phyloP scores from a whole-genome alignment of 2,329 filamentous ascomycete genomes.

The Lachnellula cervina region DNA sequence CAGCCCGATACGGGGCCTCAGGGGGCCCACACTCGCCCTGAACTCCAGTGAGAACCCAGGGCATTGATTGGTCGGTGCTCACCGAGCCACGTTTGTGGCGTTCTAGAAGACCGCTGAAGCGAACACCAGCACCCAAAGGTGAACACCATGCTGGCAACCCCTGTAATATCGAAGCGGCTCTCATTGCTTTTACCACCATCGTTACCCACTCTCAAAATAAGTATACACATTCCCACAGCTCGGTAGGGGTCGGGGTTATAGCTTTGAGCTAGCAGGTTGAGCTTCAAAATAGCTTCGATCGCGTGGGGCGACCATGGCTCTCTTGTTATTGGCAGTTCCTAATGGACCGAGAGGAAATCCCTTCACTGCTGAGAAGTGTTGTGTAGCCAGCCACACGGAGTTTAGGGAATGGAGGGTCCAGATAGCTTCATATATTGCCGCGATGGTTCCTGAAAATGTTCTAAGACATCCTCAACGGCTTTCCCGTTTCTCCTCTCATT shows the following conservation, averaged over 20 bases:
- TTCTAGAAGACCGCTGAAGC: slow-evolving; percentile 11
- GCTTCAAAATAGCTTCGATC: slow-evolving; percentile 17
- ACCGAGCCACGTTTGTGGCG: slow-evolving; percentile 3
- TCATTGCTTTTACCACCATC: slow-evolving; percentile 9
- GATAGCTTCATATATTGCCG: slow-evolving; percentile 22
- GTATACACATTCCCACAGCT: slow-evolving; percentile 20
- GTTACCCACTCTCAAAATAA: slow-evolving; percentile 15
- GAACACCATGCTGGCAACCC: background rate
- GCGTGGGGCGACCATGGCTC: slow-evolving; percentile 17
- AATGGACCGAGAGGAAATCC: slow-evolving; percentile 1
- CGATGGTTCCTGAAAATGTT: slow-evolving; percentile 10
- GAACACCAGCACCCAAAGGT: slow-evolving; percentile 1
- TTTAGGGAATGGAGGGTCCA: slow-evolving; percentile 3
- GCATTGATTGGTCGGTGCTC: background rate
- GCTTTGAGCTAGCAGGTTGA: slow-evolving; percentile 24
- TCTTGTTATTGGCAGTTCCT: slow-evolving; percentile 10
- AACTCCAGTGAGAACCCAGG: background rate
- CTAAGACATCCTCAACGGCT: slow-evolving; percentile 17
- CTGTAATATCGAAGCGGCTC: slow-evolving; percentile 16
- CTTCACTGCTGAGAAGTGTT: slow-evolving; percentile 21
- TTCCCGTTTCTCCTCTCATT: slow-evolving; percentile 15
- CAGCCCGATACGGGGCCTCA: background rate
- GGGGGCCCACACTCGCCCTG: background rate
- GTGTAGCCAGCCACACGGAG: slow-evolving; percentile 25
- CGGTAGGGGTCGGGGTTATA: slow-evolving; percentile 25